phyloP scores from a whole-genome alignment of 1,284 basidiomycete genomes.

The Sphagnurus paluster region DNA sequence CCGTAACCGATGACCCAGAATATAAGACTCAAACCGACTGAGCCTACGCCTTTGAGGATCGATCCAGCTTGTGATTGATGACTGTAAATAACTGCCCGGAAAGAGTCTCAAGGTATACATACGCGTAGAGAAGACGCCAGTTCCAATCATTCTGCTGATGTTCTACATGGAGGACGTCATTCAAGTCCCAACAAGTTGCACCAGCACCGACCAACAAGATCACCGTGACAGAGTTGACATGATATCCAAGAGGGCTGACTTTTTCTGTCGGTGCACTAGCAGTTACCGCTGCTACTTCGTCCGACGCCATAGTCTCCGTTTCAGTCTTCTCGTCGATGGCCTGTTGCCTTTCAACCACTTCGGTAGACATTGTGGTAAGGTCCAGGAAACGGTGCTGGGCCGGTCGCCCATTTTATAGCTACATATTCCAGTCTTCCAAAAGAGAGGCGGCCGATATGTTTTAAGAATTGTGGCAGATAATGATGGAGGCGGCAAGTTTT shows the following conservation, averaged over 20 bases:
- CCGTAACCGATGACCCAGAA: slow-evolving; percentile 44
- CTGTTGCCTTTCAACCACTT: slow-evolving; percentile 14
- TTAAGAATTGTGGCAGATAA: slow-evolving; percentile 7
- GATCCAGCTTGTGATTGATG: slow-evolving; percentile 29
- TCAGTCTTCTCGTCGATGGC: slow-evolving; percentile 19
- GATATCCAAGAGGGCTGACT: slow-evolving; percentile 41
- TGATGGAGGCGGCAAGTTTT: no score
- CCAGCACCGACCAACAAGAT: slow-evolving; percentile 35
- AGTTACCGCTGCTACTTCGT: slow-evolving; percentile 30
- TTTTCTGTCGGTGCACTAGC: slow-evolving; percentile 35
- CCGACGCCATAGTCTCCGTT: slow-evolving; percentile 22
- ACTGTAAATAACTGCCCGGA: background rate
- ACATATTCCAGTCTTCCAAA: no score
- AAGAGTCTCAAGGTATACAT: slow-evolving; percentile 1
- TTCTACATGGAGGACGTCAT: slow-evolving; percentile 19
- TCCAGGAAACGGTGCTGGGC: background rate
- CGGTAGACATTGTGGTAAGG: slow-evolving; percentile 18
- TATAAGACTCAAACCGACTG: slow-evolving; percentile 41
- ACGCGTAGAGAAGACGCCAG: slow-evolving; percentile 41
- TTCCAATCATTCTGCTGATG: slow-evolving; percentile 42
- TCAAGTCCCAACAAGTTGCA: background rate
- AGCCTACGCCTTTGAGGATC: slow-evolving; percentile 41
- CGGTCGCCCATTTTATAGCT: no score
- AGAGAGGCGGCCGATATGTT: no score
- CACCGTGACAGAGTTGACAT: slow-evolving; percentile 41